phyloP scores from a whole-genome alignment of 2,329 filamentous ascomycete genomes.

The Metarhizium humberi region DNA sequence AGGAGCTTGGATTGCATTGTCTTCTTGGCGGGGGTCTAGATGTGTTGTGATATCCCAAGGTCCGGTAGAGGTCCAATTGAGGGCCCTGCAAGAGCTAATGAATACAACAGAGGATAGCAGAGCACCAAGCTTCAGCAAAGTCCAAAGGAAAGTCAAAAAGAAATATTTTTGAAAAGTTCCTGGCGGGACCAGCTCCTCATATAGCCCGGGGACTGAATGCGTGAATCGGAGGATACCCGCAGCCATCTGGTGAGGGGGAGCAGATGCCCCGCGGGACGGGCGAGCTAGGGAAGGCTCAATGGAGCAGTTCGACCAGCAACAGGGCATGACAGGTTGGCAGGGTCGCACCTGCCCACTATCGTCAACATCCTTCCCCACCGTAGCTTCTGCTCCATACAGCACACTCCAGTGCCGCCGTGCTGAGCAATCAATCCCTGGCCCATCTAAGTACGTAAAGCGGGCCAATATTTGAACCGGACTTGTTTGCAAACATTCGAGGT shows the following conservation, averaged over 20 bases:
- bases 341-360: background rate
- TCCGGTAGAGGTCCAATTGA: background rate
- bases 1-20: slow-evolving; percentile 31
- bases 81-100: background rate
- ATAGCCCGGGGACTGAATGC: background rate
- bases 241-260: no score
- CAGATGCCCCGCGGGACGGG: background rate
- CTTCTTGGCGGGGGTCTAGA: background rate
- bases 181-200: background rate
- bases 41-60: background rate
- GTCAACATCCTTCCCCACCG: background rate
- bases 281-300: background rate
- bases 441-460: no score
- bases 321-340: background rate
- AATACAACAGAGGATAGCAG: background rate
- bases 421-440: no score
- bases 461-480: no score
- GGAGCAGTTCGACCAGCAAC: background rate
- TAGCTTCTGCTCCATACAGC: no score
- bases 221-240: no score
- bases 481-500: no score
- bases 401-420: no score
- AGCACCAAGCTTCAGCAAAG: background rate
- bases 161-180: background rate
- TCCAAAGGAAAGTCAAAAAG: background rate